Evolutionary conservation across 257 asterid genomes (phyloP).

Genomic region (Eucommia ulmoides): DNA sequence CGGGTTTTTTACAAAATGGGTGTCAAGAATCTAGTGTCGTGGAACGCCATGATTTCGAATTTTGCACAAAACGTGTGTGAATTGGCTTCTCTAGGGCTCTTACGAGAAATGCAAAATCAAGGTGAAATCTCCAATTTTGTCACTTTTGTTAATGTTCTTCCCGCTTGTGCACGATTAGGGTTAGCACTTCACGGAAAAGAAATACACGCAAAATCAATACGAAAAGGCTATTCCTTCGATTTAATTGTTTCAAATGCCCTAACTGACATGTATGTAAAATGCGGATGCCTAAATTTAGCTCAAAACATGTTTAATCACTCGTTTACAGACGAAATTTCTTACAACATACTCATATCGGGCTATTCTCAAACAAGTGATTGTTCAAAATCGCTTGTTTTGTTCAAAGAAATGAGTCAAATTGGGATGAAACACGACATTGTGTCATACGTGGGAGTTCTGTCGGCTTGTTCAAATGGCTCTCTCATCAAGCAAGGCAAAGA

Average conservation of each 20-base stretch:
- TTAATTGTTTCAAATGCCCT: slow-evolving; percentile 63
- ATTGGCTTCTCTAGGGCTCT: slow-evolving; percentile 31
- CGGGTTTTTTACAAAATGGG: slow-evolving; percentile 30
- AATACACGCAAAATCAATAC: slow-evolving; percentile 48
- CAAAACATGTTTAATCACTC: slow-evolving; percentile 31
- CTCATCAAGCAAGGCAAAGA: slow-evolving; percentile 63
- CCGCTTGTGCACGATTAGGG: slow-evolving; percentile 58
- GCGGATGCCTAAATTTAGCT: slow-evolving; percentile 44
- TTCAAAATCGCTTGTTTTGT: slow-evolving; percentile 34
- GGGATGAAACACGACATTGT: slow-evolving; percentile 38
- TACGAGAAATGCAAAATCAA: slow-evolving; percentile 46
- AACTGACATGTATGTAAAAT: slow-evolving; percentile 60
- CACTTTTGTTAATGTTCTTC: slow-evolving; percentile 55
- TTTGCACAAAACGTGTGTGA: slow-evolving; percentile 48
- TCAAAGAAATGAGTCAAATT: slow-evolving; percentile 44
- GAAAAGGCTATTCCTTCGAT: slow-evolving; percentile 28
- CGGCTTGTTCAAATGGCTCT: slow-evolving; percentile 56
- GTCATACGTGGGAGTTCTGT: slow-evolving; percentile 57
- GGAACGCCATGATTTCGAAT: slow-evolving; percentile 67
- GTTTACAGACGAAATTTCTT: slow-evolving; percentile 48
- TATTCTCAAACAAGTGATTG: slow-evolving; percentile 44
- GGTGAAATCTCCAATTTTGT: slow-evolving; percentile 47
- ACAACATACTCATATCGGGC: slow-evolving; percentile 49
- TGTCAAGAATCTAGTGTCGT: slow-evolving; percentile 40
- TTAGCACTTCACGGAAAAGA: slow-evolving; percentile 44